Evolutionary conservation across 768 basidiomycete species (phyloP).

Genomic region (Mrakia blollopis): DNA sequence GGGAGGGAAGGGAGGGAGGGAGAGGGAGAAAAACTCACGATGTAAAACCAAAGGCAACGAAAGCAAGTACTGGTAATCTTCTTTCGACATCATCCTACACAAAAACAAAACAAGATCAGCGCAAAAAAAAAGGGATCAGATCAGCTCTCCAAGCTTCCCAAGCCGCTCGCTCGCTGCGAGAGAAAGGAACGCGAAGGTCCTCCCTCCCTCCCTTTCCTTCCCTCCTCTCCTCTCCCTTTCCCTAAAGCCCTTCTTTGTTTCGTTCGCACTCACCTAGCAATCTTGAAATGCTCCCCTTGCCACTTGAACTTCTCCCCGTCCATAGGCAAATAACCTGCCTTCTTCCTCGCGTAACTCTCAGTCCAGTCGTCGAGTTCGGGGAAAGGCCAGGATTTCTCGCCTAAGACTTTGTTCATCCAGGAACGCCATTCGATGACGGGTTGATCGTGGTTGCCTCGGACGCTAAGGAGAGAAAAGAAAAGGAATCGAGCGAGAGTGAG

Average conservation of each 20-base stretch:
- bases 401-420: constrained; percentile 57
- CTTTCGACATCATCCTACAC: constrained; percentile 53
- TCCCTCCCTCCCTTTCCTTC: not conserved
- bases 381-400: constrained; percentile 35
- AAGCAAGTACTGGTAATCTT: constrained; percentile 66
- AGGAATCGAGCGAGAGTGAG: too few relatives aligned
- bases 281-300: constrained; percentile 67
- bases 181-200: not conserved
- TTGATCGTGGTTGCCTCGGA: constrained; percentile 94
- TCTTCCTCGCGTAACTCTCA: not conserved
- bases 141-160: constrained; percentile 6
- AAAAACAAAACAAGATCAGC: too few relatives aligned
- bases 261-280: constrained; percentile 55
- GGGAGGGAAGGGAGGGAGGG: not conserved
- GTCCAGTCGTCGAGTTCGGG: constrained; percentile 43
- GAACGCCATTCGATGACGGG: constrained; percentile 74
- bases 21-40: constrained; percentile 29
- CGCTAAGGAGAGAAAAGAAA: constrained; percentile 37
- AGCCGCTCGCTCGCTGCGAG: too few relatives aligned
- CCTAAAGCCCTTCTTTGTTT: too few relatives aligned
- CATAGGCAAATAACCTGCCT: constrained; percentile 47
- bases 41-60: constrained; percentile 70
- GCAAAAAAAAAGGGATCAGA: not conserved
- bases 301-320: constrained; percentile 69
- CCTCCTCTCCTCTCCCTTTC: too few relatives aligned